phyloP scores from a whole-genome alignment of 2,329 filamentous ascomycete species.

The Chaetomiaceae sp. region DNA sequence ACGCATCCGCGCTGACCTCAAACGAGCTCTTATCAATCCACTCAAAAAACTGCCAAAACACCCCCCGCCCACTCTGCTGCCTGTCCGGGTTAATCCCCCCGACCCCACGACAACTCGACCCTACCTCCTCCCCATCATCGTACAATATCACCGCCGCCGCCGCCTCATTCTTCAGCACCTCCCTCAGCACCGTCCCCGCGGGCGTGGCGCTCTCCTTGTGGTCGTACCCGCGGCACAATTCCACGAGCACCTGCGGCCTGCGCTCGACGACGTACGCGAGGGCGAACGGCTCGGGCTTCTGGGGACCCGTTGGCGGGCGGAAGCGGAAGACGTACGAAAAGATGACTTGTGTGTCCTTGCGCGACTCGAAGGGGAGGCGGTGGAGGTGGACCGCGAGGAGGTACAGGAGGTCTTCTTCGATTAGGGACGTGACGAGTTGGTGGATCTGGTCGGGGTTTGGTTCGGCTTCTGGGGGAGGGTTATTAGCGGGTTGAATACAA shows the following conservation, averaged over 20 bases:
- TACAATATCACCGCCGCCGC: constrained; percentile 89
- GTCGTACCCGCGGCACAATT: constrained; percentile 85
- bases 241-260: constrained; percentile 79
- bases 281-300: constrained; percentile 72
- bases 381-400: constrained; percentile 78
- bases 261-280: constrained; percentile 85
- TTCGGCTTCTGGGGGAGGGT: constrained; percentile 63
- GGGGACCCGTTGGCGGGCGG: constrained; percentile 63
- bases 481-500: neutral
- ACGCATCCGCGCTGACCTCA: constrained; percentile 94
- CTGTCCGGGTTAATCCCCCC: constrained; percentile 71
- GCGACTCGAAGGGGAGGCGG: constrained; percentile 87
- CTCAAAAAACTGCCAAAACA: constrained; percentile 95
- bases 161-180: constrained; percentile 84
- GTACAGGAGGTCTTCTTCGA: constrained; percentile 85
- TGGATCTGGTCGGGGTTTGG: constrained; percentile 83
- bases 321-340: constrained; percentile 94
- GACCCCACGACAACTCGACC: constrained; percentile 71
- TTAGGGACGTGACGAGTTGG: constrained; percentile 76
- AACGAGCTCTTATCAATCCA: constrained; percentile 98
- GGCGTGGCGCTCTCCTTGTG: constrained; percentile 87
- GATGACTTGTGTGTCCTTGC: constrained; percentile 93
- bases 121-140: constrained; percentile 71
- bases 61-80: constrained; percentile 71
- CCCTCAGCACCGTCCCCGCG: constrained; percentile 82